Base-by-base conservation (phyloP, 768 basidiomycete species). In the Tricholoma saponaceum region DNA sequence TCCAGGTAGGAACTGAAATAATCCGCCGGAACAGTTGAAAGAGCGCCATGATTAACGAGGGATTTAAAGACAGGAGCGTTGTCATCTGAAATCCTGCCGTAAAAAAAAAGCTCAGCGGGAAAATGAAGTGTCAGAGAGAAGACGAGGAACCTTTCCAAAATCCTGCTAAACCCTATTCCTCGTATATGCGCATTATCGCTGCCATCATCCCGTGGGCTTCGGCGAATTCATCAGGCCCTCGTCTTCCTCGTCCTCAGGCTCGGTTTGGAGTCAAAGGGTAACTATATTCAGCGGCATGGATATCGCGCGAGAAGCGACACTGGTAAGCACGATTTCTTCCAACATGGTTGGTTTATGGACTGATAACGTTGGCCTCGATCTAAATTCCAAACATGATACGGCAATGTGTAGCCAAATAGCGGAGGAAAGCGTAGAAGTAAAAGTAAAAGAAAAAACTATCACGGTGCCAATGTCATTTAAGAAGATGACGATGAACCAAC, bases 361-460 rank as follows among this genome's bases (percentile, higher is more conserved):
- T 32, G 58, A 23, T 37, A 37, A 62, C 20, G 20, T 54, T 23
- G 58, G 44, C 54, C 57, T 59, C 32, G 39, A 26, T 16, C 44
- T 49, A n/a, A 51, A 41, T 12, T 47, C 18, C 20, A 23, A 60
- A 54, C 1, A 61, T 57, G 14, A 68, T 58, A 12, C 61, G 69
- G 18, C 77, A 67, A 8, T 72, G 72, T 1, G 76, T 74, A 5
- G 76, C 73, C 12, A 79, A 53, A 6, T 72, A 72, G 1, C 73
- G 66, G 12, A 85, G 72, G 58, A n/a, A n/a, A n/a, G n/a, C n/a
- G n/a, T n/a, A 78, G 59, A 79, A 74, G 58, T 83, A 83, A 60
- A 83, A 85, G 62, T 84, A 86, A 54, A 84, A 71, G n/a, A 62
- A 86, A 85, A n/a, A n/a, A n/a, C n/a, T n/a, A n/a, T n/a, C n/a